These are phyloP conservation scores for Wallacemonas collosoma DNA, from an alignment of 208 protist species.

Conservation along the genomic window DNA sequence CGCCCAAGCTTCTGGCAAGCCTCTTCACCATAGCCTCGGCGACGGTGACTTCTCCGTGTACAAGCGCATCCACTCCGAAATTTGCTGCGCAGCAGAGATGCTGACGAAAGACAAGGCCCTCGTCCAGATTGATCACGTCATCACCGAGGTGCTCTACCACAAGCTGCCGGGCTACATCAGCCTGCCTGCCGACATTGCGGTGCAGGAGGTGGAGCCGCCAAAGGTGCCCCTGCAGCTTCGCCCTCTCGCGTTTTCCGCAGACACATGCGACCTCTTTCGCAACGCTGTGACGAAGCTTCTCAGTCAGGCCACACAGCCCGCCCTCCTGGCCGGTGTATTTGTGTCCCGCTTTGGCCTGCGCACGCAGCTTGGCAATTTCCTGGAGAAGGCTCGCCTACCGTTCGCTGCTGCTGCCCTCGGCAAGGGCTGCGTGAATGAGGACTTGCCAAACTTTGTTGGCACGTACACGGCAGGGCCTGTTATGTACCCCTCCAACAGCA, in stretches of 20 bases:
- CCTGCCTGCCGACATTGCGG: slow-evolving; percentile 42
- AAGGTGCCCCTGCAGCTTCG: slow-evolving; percentile 32
- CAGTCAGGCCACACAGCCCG: slow-evolving; percentile 24
- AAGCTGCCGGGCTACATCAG: slow-evolving; percentile 59
- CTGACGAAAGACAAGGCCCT: slow-evolving; percentile 50
- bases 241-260: slow-evolving; percentile 23
- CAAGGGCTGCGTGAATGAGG: slow-evolving; percentile 50
- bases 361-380: slow-evolving; percentile 33
- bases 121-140: slow-evolving; percentile 54
- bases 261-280: slow-evolving; percentile 36
- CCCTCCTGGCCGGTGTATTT: slow-evolving; percentile 45
- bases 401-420: slow-evolving; percentile 38
- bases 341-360: slow-evolving; percentile 35
- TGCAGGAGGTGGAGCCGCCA: slow-evolving; percentile 36
- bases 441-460: slow-evolving; percentile 51
- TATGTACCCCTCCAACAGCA: slow-evolving; percentile 28
- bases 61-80: slow-evolving; percentile 32
- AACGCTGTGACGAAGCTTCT: slow-evolving; percentile 23
- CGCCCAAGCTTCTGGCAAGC: slow-evolving; percentile 26
- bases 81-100: slow-evolving; percentile 39
- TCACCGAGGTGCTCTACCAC: slow-evolving; percentile 47
- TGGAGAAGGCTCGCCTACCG: slow-evolving; percentile 46
- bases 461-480: slow-evolving; percentile 38
- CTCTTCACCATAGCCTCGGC: slow-evolving; percentile 57
- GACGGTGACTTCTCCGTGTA: slow-evolving; percentile 54